Conservation (phyloP, 1,284 basidiomycete species). For the Grifola frondosa region DNA sequence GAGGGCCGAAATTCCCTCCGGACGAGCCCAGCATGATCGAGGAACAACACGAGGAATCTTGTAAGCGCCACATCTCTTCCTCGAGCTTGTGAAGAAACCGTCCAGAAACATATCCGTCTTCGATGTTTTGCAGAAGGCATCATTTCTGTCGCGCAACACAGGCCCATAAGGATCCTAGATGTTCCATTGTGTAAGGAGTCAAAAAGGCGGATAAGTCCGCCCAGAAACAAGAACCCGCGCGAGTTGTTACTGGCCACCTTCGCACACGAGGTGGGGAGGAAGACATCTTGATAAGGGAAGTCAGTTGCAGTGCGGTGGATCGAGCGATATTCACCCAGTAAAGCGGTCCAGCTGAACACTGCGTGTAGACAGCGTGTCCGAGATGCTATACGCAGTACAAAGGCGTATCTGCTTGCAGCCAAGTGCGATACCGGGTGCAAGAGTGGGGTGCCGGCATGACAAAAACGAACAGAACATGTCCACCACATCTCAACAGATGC, state of each 20-base stretch:
- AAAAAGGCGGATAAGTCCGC: slow-evolving; percentile 38
- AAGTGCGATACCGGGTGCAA: slow-evolving; percentile 25
- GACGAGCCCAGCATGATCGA: slow-evolving; percentile 62
- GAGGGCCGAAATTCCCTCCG: slow-evolving; percentile 54
- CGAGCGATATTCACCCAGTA: slow-evolving; percentile 64
- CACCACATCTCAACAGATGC: slow-evolving; percentile 17
- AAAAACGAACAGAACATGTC: slow-evolving; percentile 22
- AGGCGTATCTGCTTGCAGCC: slow-evolving; percentile 33
- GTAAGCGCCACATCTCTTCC: slow-evolving; percentile 47
- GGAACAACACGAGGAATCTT: slow-evolving; percentile 56
- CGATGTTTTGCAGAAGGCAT: slow-evolving; percentile 34
- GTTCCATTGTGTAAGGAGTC: slow-evolving; percentile 27
- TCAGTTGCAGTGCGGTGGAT: slow-evolving; percentile 49
- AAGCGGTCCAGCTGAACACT: slow-evolving; percentile 49
- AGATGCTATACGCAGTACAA: slow-evolving; percentile 55
- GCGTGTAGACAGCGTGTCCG: slow-evolving; percentile 64
- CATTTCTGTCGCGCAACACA: slow-evolving; percentile 13
- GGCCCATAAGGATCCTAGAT: slow-evolving; percentile 19
- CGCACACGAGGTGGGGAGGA: slow-evolving; percentile 40
- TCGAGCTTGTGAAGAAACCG: slow-evolving; percentile 29
- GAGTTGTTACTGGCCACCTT: slow-evolving; percentile 25
- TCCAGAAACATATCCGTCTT: slow-evolving; percentile 20
- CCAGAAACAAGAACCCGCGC: slow-evolving; percentile 28
- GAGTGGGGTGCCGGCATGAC: slow-evolving; percentile 29
- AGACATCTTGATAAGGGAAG: slow-evolving; percentile 53